phyloP scores from a whole-genome alignment of 2,329 filamentous ascomycete genomes.

The Aspergillus aculeatus region DNA sequence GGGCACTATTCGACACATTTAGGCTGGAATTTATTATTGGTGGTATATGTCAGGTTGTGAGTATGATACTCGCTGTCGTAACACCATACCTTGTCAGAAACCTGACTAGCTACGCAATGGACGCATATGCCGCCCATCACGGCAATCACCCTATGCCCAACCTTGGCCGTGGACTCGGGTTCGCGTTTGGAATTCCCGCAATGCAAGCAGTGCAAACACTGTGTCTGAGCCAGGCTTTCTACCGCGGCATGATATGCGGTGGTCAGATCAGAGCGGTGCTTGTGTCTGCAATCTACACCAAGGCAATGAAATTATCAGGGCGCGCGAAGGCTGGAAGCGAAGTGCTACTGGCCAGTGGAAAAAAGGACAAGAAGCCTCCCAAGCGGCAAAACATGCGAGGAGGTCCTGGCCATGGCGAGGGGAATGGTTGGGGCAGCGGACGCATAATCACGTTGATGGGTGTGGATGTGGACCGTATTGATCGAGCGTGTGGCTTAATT shows the following conservation, averaged over 20 bases:
- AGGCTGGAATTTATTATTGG: conserved; percentile 81
- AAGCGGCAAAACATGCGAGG: conserved; percentile 37
- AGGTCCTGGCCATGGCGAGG: conserved; percentile 62
- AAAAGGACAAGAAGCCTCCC: conserved; percentile 41
- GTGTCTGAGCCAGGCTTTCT: conserved; percentile 86
- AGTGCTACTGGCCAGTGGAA: conserved; percentile 50
- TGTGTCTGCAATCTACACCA: conserved; percentile 86
- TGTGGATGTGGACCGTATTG: conserved; percentile 88
- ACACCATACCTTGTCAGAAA: conserved; percentile 83
- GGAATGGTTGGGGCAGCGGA: conserved; percentile 86
- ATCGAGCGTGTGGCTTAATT: conserved; percentile 83
- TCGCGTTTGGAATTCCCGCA: conserved; percentile 77
- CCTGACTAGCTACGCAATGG: conserved; percentile 78
- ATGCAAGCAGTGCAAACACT: conserved; percentile 86
- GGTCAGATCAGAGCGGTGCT: conserved; percentile 78
- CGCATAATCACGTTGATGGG: conserved; percentile 92
- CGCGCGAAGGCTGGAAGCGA: conserved; percentile 80
- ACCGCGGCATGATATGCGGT: conserved; percentile 86
- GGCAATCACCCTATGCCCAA: conserved; percentile 56
- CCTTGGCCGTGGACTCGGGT: conserved; percentile 73
- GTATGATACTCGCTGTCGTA: conserved; percentile 73
- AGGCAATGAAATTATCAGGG: conserved; percentile 84
- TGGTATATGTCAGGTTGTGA: conserved; percentile 70
- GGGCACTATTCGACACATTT: conserved; percentile 84
- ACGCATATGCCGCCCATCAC: conserved; percentile 69